Evolutionary conservation across 2,329 filamentous ascomycete genomes (phyloP).

Genomic region (Fusarium tupiense): DNA sequence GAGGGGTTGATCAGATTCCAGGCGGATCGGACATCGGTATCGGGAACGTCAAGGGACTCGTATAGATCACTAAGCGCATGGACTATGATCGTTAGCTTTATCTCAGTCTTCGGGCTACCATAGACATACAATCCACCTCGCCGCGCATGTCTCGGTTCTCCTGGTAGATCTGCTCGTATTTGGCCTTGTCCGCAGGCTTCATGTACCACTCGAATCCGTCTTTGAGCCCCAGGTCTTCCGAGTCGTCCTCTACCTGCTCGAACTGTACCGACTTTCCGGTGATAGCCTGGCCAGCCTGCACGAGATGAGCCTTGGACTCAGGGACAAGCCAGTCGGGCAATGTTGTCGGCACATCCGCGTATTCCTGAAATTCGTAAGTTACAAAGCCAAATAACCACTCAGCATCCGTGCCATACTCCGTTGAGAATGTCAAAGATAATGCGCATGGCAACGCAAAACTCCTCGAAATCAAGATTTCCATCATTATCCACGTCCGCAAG

Average conservation of each 20-base stretch:
- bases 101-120: background rate
- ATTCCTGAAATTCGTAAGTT: conserved; percentile 69
- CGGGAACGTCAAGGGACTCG: conserved; percentile 77
- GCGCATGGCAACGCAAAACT: conserved; percentile 99
- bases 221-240: conserved; percentile 84
- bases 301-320: conserved; percentile 91
- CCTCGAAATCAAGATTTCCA: conserved; percentile 97
- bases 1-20: conserved; percentile 99
- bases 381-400: background rate
- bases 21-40: conserved; percentile 85
- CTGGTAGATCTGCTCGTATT: conserved; percentile 97
- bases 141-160: conserved; percentile 90
- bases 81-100: conserved; percentile 61
- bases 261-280: conserved; percentile 83
- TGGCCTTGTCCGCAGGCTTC: conserved; percentile 87
- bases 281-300: conserved; percentile 83
- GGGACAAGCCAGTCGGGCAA: conserved; percentile 97
- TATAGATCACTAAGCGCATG: conserved; percentile 84
- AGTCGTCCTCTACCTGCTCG: conserved; percentile 84
- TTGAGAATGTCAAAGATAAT: conserved; percentile 98
- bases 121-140: conserved; percentile 76
- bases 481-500: conserved; percentile 97
- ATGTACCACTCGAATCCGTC: conserved; percentile 99
- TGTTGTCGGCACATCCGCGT: conserved; percentile 82
- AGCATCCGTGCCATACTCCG: conserved; percentile 66